Evolutionary conservation across 78 protist species (phyloP).

Genomic region (Dictyostelium capitatum): DNA sequence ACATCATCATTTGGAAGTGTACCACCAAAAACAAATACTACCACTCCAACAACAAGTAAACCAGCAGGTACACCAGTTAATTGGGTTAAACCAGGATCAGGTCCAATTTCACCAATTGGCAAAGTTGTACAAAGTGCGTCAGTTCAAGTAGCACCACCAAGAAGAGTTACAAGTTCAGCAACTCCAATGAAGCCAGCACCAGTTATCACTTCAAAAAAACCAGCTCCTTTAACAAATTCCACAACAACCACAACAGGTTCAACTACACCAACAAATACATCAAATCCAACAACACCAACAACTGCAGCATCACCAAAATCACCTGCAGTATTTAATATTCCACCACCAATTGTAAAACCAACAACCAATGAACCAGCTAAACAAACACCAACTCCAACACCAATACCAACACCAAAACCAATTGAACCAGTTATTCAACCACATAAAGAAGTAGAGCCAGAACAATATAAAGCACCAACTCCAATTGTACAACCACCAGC

Average conservation of each 20-base stretch:
- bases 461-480: background rate
- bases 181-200: constrained; percentile 21
- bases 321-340: constrained; percentile 1
- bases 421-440: constrained; percentile 13
- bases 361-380: background rate
- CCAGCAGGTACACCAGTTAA: constrained; percentile 39
- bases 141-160: constrained; percentile 51
- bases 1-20: background rate
- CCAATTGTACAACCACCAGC: background rate
- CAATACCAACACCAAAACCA: background rate
- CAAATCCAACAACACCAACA: constrained; percentile 35
- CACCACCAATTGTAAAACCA: constrained; percentile 45
- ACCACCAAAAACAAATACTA: background rate
- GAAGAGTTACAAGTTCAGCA: constrained; percentile 42
- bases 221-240: background rate
- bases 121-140: constrained; percentile 60
- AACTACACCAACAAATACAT: background rate
- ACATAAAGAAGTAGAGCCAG: background rate
- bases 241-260: background rate
- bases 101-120: constrained; percentile 44
- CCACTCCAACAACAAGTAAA: background rate
- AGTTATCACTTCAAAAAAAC: background rate
- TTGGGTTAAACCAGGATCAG: constrained; percentile 54
- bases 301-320: constrained; percentile 13
- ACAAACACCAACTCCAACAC: background rate